Percentiles rank a stretch among this genome's conserved stretches.
phyloP scores from a whole-genome alignment of 768 basidiomycete species.

The Boletellus emodensis region DNA sequence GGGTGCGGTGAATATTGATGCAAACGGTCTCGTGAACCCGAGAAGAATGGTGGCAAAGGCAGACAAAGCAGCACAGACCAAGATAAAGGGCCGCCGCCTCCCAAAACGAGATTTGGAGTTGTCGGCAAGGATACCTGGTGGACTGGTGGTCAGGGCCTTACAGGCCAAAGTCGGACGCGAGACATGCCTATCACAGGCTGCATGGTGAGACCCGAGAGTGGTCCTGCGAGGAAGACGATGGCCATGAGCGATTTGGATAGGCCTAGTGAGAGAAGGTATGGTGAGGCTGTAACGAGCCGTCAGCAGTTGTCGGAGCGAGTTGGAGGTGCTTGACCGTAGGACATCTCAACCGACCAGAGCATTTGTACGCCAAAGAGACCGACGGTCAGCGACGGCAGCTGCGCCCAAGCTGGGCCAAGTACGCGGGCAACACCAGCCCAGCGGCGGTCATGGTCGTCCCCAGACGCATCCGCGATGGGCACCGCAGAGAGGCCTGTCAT shows the following conservation, averaged over 20 bases:
- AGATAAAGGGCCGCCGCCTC: conserved; percentile 81
- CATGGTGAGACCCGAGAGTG: conserved; percentile 83
- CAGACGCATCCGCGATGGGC: conserved; percentile 43
- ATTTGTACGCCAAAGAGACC: conserved; percentile 83
- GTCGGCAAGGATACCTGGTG: conserved; percentile 67
- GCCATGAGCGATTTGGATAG: conserved; percentile 84
- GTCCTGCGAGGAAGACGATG: conserved; percentile 89
- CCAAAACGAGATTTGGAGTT: conserved; percentile 81
- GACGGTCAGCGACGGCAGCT: conserved; percentile 67
- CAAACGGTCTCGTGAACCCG: conserved; percentile 74
- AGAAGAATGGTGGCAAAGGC: conserved; percentile 72
- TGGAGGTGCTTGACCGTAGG: conserved; percentile 52
- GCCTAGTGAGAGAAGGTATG: conserved; percentile 87
- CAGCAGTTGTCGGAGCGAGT: background rate
- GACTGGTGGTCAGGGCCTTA: background rate
- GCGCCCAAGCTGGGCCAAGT: conserved; percentile 62
- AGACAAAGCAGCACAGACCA: conserved; percentile 64
- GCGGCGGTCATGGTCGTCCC: conserved; percentile 29
- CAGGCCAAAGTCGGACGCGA: background rate
- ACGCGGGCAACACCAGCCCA: conserved; percentile 57
- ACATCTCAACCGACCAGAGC: conserved; percentile 95
- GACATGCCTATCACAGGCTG: conserved; percentile 79
- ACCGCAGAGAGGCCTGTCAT: conserved; percentile 55
- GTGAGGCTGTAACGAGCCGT: conserved; percentile 49
- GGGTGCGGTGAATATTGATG: conserved; percentile 40